Percentiles rank a stretch among this genome's conserved stretches.
Evolutionary conservation across 495 filamentous ascomycete genomes (phyloP).

Genomic region (Podospora bellae-mahoneyi): DNA sequence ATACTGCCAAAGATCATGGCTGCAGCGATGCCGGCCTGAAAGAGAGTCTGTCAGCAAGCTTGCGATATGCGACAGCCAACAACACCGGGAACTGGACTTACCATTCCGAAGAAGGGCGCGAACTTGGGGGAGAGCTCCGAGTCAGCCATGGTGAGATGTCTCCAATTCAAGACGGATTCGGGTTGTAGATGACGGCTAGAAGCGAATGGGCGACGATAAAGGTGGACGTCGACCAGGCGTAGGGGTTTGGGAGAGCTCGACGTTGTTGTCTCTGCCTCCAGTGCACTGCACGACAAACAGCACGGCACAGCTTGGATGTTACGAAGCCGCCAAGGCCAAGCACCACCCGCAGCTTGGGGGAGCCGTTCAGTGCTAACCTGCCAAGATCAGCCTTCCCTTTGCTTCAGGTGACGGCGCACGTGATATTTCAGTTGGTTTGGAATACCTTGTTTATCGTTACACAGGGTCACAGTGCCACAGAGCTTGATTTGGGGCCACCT

Average conservation of each 20-base stretch:
- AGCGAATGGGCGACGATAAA: background rate
- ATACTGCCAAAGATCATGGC: constrained; percentile 96
- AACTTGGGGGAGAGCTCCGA: constrained; percentile 78
- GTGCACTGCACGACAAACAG: constrained; percentile 13
- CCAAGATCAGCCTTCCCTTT: background rate
- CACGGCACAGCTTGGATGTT: constrained; percentile 19
- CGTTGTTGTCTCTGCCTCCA: constrained; percentile 8
- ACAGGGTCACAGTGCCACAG: no score
- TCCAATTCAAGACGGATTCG: background rate
- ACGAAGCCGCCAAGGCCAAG: constrained; percentile 15
- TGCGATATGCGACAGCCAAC: background rate
- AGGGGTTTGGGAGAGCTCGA: background rate
- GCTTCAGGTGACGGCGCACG: background rate
- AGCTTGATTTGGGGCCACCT: no score
- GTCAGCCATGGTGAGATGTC: constrained; percentile 55
- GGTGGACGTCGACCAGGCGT: background rate
- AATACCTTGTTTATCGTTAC: background rate
- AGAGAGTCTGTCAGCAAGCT: constrained; percentile 37
- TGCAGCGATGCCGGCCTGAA: constrained; percentile 78
- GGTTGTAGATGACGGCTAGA: background rate
- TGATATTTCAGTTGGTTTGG: background rate
- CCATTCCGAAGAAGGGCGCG: constrained; percentile 97
- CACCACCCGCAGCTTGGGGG: constrained; percentile 6
- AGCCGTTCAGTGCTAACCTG: background rate
- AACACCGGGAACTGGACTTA: constrained; percentile 44